Base-by-base conservation (phyloP, 169 alveolate genomes). In the Plasmodium chabaudi region DNA sequence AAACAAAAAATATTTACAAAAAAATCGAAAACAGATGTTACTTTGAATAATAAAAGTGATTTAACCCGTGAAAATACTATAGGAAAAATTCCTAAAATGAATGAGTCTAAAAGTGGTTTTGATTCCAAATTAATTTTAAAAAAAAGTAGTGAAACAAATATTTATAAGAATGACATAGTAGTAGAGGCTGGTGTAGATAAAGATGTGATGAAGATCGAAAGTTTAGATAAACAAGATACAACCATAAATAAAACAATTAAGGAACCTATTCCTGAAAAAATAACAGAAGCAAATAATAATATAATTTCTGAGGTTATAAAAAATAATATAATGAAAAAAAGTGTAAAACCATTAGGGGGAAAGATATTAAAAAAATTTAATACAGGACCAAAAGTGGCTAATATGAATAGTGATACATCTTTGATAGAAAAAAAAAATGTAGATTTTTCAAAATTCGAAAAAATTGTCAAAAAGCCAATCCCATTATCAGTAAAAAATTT, bases 371-470 rank as follows among this genome's bases (percentile, higher is more conserved):
- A 61, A 34, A 61, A 61, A 23, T 15, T 25, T 6, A 34, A 44
- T 65, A 34, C 42, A 9, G n/a, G 13, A 34, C 9, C 34, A 65
- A n/a, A 39, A 17, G 6, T 4, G 13, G 23, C 57, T 12, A 15
- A 23, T 65, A 7, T 12, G n/a, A 13, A 39, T 21, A 42, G 15
- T 34, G 57, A 7, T 15, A 4, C 7, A 15, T 15, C 13, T n/a
- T 65, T 65, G 59, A 39, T 65, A 44, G 59, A 67, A 39, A 67
- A 67, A 39, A 34, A 67, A 44, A 46, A 60, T 60, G 34, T 12
- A 0, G 17, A 61, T 21, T 61, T 17, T 39, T 61, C 70, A 61
- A 61, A 61, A 61, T 13, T 61, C 17, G 59, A 51, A 51, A 34
- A 34, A 34, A 49, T 17, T 5, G 47, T 23, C 21, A 69, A 44